Conservation (phyloP, 2,329 filamentous ascomycete genomes). For the Biscogniauxia sp. region DNA sequence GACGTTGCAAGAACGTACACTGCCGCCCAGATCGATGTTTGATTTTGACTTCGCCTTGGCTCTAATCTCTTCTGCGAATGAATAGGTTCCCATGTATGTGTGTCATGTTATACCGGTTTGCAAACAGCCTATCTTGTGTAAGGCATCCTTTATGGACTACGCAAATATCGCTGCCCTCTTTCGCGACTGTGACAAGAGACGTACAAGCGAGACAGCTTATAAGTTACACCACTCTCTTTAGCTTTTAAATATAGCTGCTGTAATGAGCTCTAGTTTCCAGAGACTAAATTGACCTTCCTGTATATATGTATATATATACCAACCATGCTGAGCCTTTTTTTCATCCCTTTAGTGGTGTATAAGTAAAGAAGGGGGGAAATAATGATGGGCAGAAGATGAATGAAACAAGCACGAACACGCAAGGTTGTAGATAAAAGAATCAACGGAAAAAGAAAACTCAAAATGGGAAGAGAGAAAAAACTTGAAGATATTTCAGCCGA, state of each 20-base stretch:
- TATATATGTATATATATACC: neutral
- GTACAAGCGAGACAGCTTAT: neutral
- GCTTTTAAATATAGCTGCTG: neutral
- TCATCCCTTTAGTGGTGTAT: neutral
- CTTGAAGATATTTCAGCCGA: neutral
- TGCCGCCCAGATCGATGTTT: neutral
- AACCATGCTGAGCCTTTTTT: neutral
- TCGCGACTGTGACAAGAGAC: neutral
- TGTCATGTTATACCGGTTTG: no score
- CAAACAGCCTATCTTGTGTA: neutral
- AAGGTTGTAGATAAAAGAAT: neutral
- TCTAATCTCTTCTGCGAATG: neutral
- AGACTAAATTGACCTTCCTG: neutral
- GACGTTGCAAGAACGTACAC: neutral
- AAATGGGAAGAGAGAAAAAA: neutral
- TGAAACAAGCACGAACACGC: neutral
- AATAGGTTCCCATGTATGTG: neutral
- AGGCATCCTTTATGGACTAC: neutral
- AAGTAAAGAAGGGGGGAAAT: neutral
- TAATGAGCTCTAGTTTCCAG: neutral
- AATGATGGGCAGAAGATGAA: neutral
- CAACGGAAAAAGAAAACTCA: neutral
- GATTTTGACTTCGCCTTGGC: neutral
- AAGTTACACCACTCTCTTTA: neutral
- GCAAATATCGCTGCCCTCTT: neutral